Evolutionary conservation across 805 yeast species (phyloP).

Genomic region (Hanseniaspora nectarophila): DNA sequence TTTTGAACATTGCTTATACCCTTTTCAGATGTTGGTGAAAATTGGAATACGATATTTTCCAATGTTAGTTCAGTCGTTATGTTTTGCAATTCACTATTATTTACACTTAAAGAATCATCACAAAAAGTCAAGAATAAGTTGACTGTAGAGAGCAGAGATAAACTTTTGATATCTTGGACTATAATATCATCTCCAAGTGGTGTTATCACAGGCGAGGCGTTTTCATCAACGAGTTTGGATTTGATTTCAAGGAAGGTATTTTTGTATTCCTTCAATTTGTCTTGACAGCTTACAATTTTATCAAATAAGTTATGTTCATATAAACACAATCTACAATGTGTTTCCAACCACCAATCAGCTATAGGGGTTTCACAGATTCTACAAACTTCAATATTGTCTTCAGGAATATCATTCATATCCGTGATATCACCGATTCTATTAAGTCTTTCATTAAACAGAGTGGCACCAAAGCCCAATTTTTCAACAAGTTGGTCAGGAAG

Average conservation of each 20-base stretch:
- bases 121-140: constrained; percentile 32
- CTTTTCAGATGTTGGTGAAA: constrained; percentile 51
- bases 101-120: constrained; percentile 61
- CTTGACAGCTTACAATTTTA: constrained; percentile 58
- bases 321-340: constrained; percentile 77
- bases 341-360: constrained; percentile 95
- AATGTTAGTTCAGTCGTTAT: constrained; percentile 19
- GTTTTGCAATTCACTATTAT: constrained; percentile 49
- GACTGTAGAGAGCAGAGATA: constrained; percentile 9
- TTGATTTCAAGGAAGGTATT: constrained; percentile 40
- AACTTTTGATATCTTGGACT: neutral
- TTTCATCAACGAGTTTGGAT: constrained; percentile 4
- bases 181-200: constrained; percentile 1
- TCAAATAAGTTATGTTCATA: constrained; percentile 76
- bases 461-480: constrained; percentile 79
- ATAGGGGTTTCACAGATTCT: constrained; percentile 81
- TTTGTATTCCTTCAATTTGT: constrained; percentile 39
- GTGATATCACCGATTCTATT: constrained; percentile 50
- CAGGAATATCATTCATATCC: constrained; percentile 55
- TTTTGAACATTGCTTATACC: constrained; percentile 37
- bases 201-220: neutral
- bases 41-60: constrained; percentile 21
- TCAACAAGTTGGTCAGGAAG: constrained; percentile 61
- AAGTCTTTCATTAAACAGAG: constrained; percentile 65
- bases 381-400: constrained; percentile 75